phyloP scores from a whole-genome alignment of 495 filamentous ascomycete species.

The Aspergillus cavernicola region DNA sequence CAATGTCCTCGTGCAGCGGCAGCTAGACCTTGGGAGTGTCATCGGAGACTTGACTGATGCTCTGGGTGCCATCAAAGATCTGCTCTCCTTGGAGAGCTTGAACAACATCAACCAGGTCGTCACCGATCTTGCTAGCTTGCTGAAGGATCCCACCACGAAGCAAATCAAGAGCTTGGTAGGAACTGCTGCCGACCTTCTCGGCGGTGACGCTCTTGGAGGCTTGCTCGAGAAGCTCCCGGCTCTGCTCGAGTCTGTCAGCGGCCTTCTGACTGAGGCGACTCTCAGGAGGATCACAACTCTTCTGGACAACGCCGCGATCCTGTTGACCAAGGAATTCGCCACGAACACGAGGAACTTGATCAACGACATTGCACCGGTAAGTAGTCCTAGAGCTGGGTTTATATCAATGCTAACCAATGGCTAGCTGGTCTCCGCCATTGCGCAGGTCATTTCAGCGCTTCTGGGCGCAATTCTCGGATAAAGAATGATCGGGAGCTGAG shows the following conservation, averaged over 20 bases:
- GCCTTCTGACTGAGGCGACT: conserved; percentile 4
- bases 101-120: conserved; percentile 11
- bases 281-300: conserved; percentile 5
- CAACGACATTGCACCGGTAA: conserved; percentile 16
- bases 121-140: neutral
- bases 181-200: conserved; percentile 2
- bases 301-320: conserved; percentile 6
- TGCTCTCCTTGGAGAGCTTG: conserved; percentile 15
- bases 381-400: neutral
- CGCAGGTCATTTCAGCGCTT: conserved; percentile 14
- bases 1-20: conserved; percentile 1
- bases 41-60: conserved; percentile 9
- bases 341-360: conserved; percentile 8
- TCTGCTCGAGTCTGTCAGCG: conserved; percentile 4
- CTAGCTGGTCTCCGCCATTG: conserved; percentile 13
- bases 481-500: neutral
- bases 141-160: conserved; percentile 4
- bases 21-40: conserved; percentile 1
- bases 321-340: conserved; percentile 10
- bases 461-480: conserved; percentile 9
- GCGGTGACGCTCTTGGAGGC: neutral
- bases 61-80: conserved; percentile 5
- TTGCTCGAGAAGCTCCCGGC: conserved; percentile 8
- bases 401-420: neutral
- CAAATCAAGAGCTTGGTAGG: conserved; percentile 12